These are phyloP conservation scores for Scutellaria baicalensis DNA, from an alignment of 257 asterid species.

Conservation along the genomic window DNA sequence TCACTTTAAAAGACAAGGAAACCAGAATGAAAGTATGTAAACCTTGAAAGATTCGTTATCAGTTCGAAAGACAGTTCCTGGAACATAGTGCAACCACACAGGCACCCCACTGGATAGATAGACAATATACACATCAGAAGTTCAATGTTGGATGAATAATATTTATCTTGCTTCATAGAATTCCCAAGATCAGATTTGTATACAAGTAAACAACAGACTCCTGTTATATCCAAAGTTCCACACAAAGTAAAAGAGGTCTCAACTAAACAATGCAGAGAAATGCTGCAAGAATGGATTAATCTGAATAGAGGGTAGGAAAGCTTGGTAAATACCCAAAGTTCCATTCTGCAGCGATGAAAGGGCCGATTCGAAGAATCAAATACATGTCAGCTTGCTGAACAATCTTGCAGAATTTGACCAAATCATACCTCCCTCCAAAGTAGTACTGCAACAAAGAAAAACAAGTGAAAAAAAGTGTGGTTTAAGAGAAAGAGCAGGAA, in stretches of 20 bases:
- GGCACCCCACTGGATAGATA: conserved; percentile 69
- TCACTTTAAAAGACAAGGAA: background rate
- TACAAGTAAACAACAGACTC: background rate
- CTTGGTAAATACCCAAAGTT: conserved; percentile 54
- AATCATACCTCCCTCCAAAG: conserved; percentile 89
- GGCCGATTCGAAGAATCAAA: conserved; percentile 88
- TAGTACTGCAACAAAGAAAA: conserved; percentile 40
- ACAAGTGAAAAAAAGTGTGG: no score
- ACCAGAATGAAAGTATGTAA: background rate
- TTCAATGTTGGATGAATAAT: background rate
- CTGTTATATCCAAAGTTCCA: no score
- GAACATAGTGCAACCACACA: conserved; percentile 92
- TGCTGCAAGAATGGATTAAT: background rate
- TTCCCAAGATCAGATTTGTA: background rate
- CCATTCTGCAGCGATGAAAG: conserved; percentile 95
- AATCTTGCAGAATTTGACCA: conserved; percentile 71
- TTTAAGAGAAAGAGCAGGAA: background rate
- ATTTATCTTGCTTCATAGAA: background rate
- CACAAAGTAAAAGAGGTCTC: no score
- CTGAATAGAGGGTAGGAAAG: background rate
- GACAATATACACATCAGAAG: conserved; percentile 12
- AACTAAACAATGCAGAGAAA: background rate
- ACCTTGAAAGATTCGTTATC: conserved; percentile 86
- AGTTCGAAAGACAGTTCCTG: conserved; percentile 85
- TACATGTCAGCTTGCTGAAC: conserved; percentile 73